A percentile compares a stretch with the other conserved stretches of the same genome.
Evolutionary conservation across 164 flowering plant genomes (phyloP).

Genomic region (Vitis amurensis): DNA sequence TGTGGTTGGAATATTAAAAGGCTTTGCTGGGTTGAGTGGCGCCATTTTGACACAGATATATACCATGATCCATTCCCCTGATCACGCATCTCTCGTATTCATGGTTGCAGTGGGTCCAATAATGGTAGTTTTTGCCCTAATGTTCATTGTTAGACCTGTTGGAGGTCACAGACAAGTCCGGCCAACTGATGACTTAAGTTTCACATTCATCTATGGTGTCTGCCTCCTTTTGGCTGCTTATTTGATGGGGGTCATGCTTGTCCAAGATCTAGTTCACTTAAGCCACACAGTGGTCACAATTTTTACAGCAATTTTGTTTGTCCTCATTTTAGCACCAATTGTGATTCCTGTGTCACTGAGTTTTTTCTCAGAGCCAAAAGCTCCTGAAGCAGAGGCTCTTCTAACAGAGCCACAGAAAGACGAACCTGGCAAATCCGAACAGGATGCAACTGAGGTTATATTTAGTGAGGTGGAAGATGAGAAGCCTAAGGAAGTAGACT

Average conservation of each 20-base stretch:
- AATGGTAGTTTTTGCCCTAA: conserved; percentile 71
- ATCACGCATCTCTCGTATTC: conserved; percentile 80
- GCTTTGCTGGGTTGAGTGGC: conserved; percentile 92
- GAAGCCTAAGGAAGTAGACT: conserved; percentile 74
- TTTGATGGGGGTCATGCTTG: conserved; percentile 93
- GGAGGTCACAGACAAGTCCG: conserved; percentile 89
- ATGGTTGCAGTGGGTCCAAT: conserved; percentile 97
- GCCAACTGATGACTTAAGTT: conserved; percentile 68
- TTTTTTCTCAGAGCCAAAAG: conserved; percentile 33
- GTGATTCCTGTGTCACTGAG: conserved; percentile 59
- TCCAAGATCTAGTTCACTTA: conserved; percentile 73
- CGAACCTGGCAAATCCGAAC: conserved; percentile 38
- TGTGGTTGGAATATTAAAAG: conserved; percentile 92
- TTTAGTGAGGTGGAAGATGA: conserved; percentile 97
- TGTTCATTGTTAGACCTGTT: conserved; percentile 90
- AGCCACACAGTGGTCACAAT: conserved; percentile 48
- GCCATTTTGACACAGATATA: conserved; percentile 90
- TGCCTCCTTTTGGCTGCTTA: conserved; percentile 95
- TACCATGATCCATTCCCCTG: conserved; percentile 67
- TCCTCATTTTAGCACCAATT: conserved; percentile 67
- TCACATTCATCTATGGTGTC: conserved; percentile 67
- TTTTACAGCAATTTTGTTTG: conserved; percentile 63
- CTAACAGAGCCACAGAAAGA: conserved; percentile 42
- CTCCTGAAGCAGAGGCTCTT: conserved; percentile 58
- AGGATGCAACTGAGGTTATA: conserved; percentile 55